A percentile compares a stretch with the other conserved stretches of the same genome.
phyloP scores from a whole-genome alignment of 2,329 filamentous ascomycete genomes.

The Magnaporthales sp. region DNA sequence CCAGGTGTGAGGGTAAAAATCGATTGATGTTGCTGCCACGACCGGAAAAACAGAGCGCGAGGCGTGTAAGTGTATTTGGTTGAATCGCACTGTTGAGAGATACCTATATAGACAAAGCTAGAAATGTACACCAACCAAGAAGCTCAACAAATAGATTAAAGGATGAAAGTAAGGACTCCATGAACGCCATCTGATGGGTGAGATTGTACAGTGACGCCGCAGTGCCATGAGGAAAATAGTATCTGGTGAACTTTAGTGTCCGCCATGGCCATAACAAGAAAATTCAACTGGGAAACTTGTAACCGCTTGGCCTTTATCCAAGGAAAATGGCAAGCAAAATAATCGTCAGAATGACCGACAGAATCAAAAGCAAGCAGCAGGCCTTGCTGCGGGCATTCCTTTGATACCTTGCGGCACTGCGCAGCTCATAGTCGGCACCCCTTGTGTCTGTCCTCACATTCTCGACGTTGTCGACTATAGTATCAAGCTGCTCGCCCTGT shows the following conservation, averaged over 20 bases:
- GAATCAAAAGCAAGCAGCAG: slow-evolving; percentile 81
- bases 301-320: slow-evolving; percentile 37
- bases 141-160: not conserved
- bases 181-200: not conserved
- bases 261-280: not conserved
- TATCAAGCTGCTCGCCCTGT: slow-evolving; percentile 81
- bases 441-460: slow-evolving; percentile 72
- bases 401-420: slow-evolving; percentile 83
- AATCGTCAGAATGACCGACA: slow-evolving; percentile 82
- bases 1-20: slow-evolving; percentile 14
- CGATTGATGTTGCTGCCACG: slow-evolving; percentile 8
- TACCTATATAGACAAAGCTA: not conserved
- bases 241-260: not conserved
- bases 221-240: not conserved
- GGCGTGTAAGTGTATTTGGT: not conserved
- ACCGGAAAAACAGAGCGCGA: not conserved
- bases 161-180: not conserved
- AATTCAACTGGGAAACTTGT: not conserved
- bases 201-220: not conserved
- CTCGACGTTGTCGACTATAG: slow-evolving; percentile 82
- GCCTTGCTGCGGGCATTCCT: slow-evolving; percentile 92
- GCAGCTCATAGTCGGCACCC: slow-evolving; percentile 77
- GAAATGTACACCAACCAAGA: not conserved
- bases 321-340: slow-evolving; percentile 80
- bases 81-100: not conserved